Percentiles rank a stretch among this genome's conserved stretches.
Conservation (phyloP, 2,329 filamentous ascomycete species). For the Xylaria sp. region DNA sequence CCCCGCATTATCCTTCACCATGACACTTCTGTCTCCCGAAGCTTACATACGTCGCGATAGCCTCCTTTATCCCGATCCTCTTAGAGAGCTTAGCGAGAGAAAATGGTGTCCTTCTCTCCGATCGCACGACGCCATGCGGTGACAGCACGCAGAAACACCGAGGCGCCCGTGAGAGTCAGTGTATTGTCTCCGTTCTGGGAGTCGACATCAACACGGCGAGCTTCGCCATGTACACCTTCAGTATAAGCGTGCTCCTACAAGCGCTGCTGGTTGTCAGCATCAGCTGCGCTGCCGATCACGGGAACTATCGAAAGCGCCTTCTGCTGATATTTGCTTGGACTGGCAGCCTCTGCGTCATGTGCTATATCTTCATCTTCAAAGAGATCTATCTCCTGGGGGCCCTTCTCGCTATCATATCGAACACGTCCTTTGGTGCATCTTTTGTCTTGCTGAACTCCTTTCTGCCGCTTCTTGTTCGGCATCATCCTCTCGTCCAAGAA, state of each 20-base stretch:
- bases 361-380: conserved; percentile 82
- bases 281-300: conserved; percentile 95
- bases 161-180: conserved; percentile 69
- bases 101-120: conserved; percentile 85
- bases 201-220: conserved; percentile 93
- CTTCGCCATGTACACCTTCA: conserved; percentile 99
- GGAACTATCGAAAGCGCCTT: conserved; percentile 88
- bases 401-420: conserved; percentile 86
- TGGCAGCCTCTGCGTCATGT: conserved; percentile 86
- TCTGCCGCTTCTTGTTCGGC: conserved; percentile 86
- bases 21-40: conserved; percentile 7
- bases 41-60: conserved; percentile 57
- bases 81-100: conserved; percentile 93
- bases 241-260: conserved; percentile 88
- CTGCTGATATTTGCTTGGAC: conserved; percentile 85
- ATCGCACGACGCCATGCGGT: conserved; percentile 79
- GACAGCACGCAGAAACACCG: conserved; percentile 65
- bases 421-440: conserved; percentile 93
- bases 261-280: conserved; percentile 94
- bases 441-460: conserved; percentile 98
- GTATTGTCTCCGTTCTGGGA: conserved; percentile 84
- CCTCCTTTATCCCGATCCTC: conserved; percentile 94
- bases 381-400: conserved; percentile 83
- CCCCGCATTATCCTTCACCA: background rate
- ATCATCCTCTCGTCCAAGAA: conserved; percentile 71